Base-by-base conservation (phyloP, 257 asterid species). In the Leonotis leonurus region DNA sequence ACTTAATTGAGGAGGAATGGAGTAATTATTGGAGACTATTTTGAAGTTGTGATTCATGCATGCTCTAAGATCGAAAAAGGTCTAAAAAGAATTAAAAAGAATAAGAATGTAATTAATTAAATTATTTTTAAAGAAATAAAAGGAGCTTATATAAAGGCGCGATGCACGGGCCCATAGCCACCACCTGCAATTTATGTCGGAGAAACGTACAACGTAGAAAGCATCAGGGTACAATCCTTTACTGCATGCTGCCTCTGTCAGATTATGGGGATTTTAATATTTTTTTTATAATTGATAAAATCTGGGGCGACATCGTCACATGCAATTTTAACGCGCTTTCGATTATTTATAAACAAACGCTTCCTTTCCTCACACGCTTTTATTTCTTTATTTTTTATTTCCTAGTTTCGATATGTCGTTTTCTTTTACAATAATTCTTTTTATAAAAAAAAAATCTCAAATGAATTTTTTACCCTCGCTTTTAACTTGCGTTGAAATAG, bases 311-410 rank as follows among this genome's bases (percentile, higher is more conserved):
- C 77, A 62, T 50, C 20, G 62, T 24, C 85, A 77, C 86, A 69
- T 81, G 84, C 77, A 22, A 65, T 39, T 29, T 56, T 64, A 41
- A 81, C 82, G 84, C 87, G 82, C 57, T 81, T 78, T 75, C 69
- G 20, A 41, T 18, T 21, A 48, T 52, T 53, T 60, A 48, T 59
- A 40, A 9, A 52, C 29, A 48, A 8, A 32, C 62, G 45, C 18
- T 73, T 63, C 63, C 70, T 78, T 71, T 36, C 0, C 36, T 54
- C 46, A 54, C 75, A 74, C 75, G 75, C 69, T 52, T 46, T 54
- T 52, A 3, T 52, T 52, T n/a, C 13, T 11, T n/a, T 13, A 3
- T 30, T 24, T 4, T 0, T 9, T 29, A 3, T 26, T 6, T 10
- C 30, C 9, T 8, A 33, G 27, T 43, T 48, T 51, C 2, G 7